Base-by-base conservation (phyloP, 1,139 yeast species). In the Kodamaea arcana region DNA sequence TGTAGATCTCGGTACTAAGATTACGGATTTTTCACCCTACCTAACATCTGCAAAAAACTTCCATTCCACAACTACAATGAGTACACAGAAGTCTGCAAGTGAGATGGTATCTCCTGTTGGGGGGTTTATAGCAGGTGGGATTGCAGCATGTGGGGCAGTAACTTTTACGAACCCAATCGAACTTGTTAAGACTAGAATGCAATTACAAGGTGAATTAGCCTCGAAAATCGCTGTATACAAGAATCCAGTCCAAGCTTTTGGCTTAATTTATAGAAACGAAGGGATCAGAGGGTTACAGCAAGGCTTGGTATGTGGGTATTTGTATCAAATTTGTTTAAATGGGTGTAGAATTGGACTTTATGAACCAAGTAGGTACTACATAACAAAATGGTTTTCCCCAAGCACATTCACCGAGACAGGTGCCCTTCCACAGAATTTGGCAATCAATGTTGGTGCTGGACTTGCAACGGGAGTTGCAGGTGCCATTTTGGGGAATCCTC, bases 101-200 rank as follows among this genome's bases (percentile, higher is more conserved):
- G 80, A 78, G 51, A 65, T 72, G 47, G 73, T 82, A 12, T 72
- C 83, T 23, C 70, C 83, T 1, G 48, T 75, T 8, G 95, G 96
- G 17, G 95, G 97, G 3, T 88, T 90, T 50, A 54, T 82, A 4
- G 97, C 97, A 11, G 98, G 97, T 4, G 96, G 95, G 5, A 47
- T 87, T 9, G 98, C 98, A 1, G 97, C 97, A 3, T 90, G 97
- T 65, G 94, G 95, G 35, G 97, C 98, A 0, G 98, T 92, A 25
- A 92, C 97, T 0, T 83, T 90, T 58, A 90, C 97, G 9, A 92
- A 92, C 54, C 98, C 98, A 7, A 83, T 92, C 41, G 98, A 92
- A 56, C 70, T 92, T 45, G 87, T 90, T 52, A 92, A 92, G 63
- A 92, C 94, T 3, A 72, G 97, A 60, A 85, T 92, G 95, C 98